These are phyloP conservation scores for Starmerella vitae DNA, from an alignment of 805 yeast genomes.

Conservation along the genomic window DNA sequence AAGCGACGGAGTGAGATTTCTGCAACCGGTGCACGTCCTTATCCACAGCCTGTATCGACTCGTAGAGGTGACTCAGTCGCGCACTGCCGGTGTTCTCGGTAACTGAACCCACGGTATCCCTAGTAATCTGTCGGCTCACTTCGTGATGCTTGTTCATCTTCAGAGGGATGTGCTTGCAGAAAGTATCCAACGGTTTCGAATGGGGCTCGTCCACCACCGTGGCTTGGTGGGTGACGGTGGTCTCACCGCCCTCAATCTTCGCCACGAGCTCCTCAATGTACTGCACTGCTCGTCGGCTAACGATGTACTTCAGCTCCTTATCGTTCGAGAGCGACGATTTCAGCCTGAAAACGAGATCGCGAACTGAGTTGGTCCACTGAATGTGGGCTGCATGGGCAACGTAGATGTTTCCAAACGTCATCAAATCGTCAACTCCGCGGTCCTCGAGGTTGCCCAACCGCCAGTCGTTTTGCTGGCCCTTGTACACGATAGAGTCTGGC, in stretches of 20 bases:
- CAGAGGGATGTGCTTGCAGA: background rate
- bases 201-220: background rate
- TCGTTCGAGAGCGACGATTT: conserved; percentile 37
- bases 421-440: background rate
- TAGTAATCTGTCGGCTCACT: background rate
- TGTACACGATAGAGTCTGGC: background rate
- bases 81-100: background rate
- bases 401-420: conserved; percentile 50
- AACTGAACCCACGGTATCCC: background rate
- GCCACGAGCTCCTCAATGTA: conserved; percentile 40
- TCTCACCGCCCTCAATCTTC: conserved; percentile 10
- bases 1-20: conserved; percentile 50
- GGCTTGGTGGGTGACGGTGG: background rate
- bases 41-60: conserved; percentile 34
- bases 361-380: conserved; percentile 61
- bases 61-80: conserved; percentile 17
- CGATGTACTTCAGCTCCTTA: conserved; percentile 32
- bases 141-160: background rate
- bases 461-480: background rate
- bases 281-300: conserved; percentile 37
- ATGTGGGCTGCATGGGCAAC: conserved; percentile 58
- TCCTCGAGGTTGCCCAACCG: background rate
- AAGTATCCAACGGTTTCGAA: background rate
- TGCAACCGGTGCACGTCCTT: conserved; percentile 27
- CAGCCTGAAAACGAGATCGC: conserved; percentile 53